Conservation (phyloP, 2,329 filamentous ascomycete species). For the Fonsecaea pugnacius region DNA sequence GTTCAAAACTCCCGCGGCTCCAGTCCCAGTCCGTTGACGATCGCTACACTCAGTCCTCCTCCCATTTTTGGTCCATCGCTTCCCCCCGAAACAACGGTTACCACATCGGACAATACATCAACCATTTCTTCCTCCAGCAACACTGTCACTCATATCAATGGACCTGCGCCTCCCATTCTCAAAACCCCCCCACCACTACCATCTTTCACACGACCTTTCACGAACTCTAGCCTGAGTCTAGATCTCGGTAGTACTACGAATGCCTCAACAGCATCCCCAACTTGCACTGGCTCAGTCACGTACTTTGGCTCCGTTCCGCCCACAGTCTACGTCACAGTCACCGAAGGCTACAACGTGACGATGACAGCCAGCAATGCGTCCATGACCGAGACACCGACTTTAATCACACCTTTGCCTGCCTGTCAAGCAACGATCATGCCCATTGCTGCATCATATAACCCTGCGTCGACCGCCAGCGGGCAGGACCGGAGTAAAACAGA, state of each 20-base stretch:
- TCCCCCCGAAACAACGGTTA: background rate
- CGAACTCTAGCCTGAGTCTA: conserved; percentile 1
- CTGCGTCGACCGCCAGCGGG: background rate
- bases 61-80: background rate
- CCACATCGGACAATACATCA: background rate
- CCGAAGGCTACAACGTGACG: conserved; percentile 32
- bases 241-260: conserved; percentile 7
- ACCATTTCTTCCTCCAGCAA: background rate
- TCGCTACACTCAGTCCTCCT: background rate
- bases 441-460: background rate
- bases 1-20: background rate
- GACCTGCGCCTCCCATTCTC: conserved; percentile 1
- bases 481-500: conserved; percentile 4
- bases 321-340: conserved; percentile 35
- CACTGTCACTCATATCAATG: background rate
- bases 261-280: conserved; percentile 14
- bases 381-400: conserved; percentile 25
- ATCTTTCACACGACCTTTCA: conserved; percentile 15
- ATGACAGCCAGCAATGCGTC: conserved; percentile 33
- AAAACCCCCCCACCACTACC: conserved; percentile 9
- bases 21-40: background rate
- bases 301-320: conserved; percentile 34
- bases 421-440: conserved; percentile 32
- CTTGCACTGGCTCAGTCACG: conserved; percentile 32
- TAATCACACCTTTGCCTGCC: conserved; percentile 33